Conservation (phyloP, 345 rosid species). For the Salix caprea region DNA sequence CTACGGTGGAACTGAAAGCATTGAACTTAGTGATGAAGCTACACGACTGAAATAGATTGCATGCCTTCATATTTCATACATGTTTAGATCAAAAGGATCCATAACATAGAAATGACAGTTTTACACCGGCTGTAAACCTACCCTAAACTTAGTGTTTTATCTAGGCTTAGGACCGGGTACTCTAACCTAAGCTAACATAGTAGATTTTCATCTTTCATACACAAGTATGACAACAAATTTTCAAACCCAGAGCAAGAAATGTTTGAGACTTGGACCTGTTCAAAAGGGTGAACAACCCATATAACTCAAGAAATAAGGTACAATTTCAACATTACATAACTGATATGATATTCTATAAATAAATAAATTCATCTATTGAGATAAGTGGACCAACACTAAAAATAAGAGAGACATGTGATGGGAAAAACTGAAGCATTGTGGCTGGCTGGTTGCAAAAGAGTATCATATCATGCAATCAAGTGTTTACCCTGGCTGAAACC, state of each 20-base stretch:
- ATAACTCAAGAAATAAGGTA: not conserved
- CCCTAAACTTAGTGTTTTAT: too few relatives aligned
- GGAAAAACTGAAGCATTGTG: not conserved
- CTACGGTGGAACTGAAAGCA: conserved; percentile 44
- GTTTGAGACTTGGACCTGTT: not conserved
- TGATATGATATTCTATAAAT: not conserved
- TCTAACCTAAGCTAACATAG: too few relatives aligned
- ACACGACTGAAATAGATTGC: not conserved
- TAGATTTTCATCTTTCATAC: too few relatives aligned
- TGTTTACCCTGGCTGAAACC: conserved; percentile 57
- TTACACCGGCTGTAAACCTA: too few relatives aligned
- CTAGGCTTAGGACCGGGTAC: too few relatives aligned
- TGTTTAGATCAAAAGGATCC: too few relatives aligned
- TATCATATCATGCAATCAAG: conserved; percentile 3
- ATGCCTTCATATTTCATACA: not conserved
- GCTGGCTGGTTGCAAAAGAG: not conserved
- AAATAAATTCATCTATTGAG: not conserved
- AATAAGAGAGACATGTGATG: not conserved
- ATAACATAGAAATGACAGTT: too few relatives aligned
- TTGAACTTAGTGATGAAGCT: not conserved
- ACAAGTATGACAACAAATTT: too few relatives aligned
- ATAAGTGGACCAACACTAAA: not conserved
- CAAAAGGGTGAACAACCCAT: not conserved
- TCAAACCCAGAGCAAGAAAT: too few relatives aligned
- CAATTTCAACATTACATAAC: too few relatives aligned